Evolutionary conservation across 805 yeast species (phyloP).

Genomic region (Lipomyces anomalus): DNA sequence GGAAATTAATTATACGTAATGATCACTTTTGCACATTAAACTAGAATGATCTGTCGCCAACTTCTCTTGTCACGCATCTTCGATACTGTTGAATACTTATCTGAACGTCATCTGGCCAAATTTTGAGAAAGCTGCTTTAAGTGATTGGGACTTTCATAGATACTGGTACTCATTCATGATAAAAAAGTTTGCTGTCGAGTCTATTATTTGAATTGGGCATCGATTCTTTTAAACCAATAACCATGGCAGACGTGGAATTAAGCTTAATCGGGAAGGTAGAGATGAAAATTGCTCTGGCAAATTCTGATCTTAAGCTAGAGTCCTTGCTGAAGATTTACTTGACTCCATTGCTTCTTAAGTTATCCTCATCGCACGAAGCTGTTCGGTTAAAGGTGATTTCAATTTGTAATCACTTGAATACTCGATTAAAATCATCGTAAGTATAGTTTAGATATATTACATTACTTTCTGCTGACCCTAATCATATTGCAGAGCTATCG

Average conservation of each 20-base stretch:
- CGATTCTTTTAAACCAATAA: too few relatives aligned
- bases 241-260: conserved; percentile 41
- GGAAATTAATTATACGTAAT: too few relatives aligned
- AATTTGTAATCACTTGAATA: conserved; percentile 59
- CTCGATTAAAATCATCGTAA: conserved; percentile 50
- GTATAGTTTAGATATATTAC: conserved; percentile 2
- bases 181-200: too few relatives aligned
- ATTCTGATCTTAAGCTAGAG: conserved; percentile 59
- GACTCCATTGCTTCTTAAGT: conserved; percentile 71
- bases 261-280: conserved; percentile 61
- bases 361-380: conserved; percentile 60
- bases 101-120: too few relatives aligned
- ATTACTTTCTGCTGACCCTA: background rate
- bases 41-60: too few relatives aligned
- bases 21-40: too few relatives aligned
- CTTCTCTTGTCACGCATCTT: too few relatives aligned
- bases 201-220: too few relatives aligned
- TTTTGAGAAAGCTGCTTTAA: too few relatives aligned
- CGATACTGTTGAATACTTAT: too few relatives aligned
- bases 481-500: conserved; percentile 32
- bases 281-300: conserved; percentile 71
- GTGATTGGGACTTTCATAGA: too few relatives aligned
- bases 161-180: too few relatives aligned
- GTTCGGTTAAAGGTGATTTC: conserved; percentile 66
- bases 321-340: conserved; percentile 55